Evolutionary conservation across 768 basidiomycete species (phyloP).

Genomic region (Xanthoconium purpureum): DNA sequence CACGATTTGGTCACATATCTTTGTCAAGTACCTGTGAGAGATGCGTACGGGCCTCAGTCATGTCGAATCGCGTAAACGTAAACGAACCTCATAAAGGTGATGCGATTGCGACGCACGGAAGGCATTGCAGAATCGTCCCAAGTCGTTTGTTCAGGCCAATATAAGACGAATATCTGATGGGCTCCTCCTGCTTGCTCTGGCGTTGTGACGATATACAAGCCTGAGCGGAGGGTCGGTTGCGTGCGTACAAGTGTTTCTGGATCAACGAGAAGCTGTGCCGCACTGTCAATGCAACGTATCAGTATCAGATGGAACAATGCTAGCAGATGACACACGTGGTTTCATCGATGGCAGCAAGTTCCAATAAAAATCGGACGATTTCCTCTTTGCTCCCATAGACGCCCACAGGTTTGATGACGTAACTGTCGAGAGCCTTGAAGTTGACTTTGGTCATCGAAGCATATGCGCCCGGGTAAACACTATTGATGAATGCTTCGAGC

Average conservation of each 20-base stretch:
- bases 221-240: slow-evolving; percentile 20
- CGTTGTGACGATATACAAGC: slow-evolving; percentile 18
- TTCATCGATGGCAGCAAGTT: too few species aligned
- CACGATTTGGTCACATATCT: slow-evolving; percentile 54
- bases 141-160: slow-evolving; percentile 60
- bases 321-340: too few species aligned
- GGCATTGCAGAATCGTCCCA: slow-evolving; percentile 51
- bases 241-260: not conserved
- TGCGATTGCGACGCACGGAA: slow-evolving; percentile 48
- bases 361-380: too few species aligned
- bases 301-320: slow-evolving; percentile 16
- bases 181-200: not conserved
- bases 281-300: not conserved
- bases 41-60: not conserved
- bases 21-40: slow-evolving; percentile 50
- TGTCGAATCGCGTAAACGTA: not conserved
- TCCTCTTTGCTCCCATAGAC: too few species aligned
- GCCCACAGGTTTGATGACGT: too few species aligned
- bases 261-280: slow-evolving; percentile 14
- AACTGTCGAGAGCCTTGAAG: too few species aligned
- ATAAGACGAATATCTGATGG: slow-evolving; percentile 45
- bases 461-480: slow-evolving; percentile 51
- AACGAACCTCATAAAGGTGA: slow-evolving; percentile 59
- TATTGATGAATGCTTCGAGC: slow-evolving; percentile 46
- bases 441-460: slow-evolving; percentile 38